Conservation (phyloP, 2,329 filamentous ascomycete genomes). For the Chaetoscypha palmicola region DNA sequence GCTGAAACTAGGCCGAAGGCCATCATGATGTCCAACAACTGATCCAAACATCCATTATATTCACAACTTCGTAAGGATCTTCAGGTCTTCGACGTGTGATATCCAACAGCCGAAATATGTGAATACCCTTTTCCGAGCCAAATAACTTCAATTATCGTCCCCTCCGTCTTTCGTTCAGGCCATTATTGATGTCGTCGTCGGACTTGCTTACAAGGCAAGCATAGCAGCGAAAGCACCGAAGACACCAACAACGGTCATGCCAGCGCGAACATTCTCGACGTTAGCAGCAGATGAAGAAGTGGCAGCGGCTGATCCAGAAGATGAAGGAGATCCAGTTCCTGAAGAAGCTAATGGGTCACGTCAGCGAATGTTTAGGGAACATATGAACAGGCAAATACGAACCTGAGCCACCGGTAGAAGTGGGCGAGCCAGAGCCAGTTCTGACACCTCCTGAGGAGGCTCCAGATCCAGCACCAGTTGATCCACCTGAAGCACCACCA, state of each 20-base stretch:
- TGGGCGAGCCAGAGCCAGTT: not conserved
- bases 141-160: no score
- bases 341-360: not conserved
- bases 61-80: no score
- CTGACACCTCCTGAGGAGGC: not conserved
- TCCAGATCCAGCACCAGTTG: not conserved
- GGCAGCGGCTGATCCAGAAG: not conserved
- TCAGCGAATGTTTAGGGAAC: not conserved
- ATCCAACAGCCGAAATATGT: no score
- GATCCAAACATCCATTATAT: no score
- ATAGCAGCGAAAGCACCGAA: constrained; percentile 11
- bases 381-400: not conserved
- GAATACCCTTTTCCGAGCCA: no score
- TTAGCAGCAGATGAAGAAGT: constrained; percentile 4
- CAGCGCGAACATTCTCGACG: constrained; percentile 7
- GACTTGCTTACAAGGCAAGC: constrained; percentile 10
- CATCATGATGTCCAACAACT: no score
- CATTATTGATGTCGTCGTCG: not conserved
- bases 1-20: no score
- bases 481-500: not conserved
- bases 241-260: constrained; percentile 8
- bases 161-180: not conserved
- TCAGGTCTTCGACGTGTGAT: no score
- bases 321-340: not conserved
- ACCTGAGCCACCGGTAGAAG: not conserved